Percentiles rank a stretch among this genome's conserved stretches.
Conservation (phyloP, 2,329 filamentous ascomycete species). For the Scedosporium aurantiacum region DNA sequence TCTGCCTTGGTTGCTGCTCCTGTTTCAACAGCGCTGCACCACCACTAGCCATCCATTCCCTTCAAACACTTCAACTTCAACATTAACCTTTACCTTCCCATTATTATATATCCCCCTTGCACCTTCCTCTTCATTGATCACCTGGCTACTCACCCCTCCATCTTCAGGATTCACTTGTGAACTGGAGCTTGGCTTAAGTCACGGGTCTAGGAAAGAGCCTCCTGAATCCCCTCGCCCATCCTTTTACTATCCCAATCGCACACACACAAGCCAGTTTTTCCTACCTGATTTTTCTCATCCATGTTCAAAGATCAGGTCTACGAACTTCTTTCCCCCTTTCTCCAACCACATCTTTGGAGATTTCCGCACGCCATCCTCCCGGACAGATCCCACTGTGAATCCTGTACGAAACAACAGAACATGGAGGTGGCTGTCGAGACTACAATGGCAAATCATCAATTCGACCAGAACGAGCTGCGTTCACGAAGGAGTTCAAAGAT, state of each 20-base stretch:
- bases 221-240: neutral
- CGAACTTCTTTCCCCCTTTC: neutral
- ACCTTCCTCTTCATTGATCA: neutral
- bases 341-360: neutral
- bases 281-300: neutral
- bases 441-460: neutral
- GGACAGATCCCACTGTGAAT: neutral
- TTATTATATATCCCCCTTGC: neutral
- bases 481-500: neutral
- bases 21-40: neutral
- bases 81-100: too few relatives aligned
- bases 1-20: neutral
- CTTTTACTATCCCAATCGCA: neutral
- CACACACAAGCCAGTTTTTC: neutral
- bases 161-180: neutral
- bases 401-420: neutral
- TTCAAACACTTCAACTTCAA: too few relatives aligned
- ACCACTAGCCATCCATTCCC: neutral
- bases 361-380: neutral
- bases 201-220: neutral
- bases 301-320: neutral
- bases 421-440: too few relatives aligned
- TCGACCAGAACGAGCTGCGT: neutral
- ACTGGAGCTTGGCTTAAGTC: neutral
- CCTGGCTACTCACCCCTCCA: neutral